phyloP scores from a whole-genome alignment of 257 asterid genomes.

The Solanum pinnatisectum region DNA sequence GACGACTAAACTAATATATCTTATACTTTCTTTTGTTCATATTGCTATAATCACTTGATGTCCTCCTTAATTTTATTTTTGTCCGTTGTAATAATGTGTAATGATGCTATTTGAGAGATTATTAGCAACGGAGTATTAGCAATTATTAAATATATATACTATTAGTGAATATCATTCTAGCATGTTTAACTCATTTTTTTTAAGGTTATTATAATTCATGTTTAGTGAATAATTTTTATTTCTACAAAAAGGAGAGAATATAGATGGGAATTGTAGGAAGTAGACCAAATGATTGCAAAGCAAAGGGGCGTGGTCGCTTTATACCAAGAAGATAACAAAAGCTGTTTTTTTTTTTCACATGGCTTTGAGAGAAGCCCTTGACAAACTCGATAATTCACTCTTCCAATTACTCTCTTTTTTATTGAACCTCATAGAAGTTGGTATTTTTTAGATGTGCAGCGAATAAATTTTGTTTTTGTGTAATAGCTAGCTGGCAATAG shows the following conservation, averaged over 20 bases:
- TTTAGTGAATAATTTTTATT: not conserved
- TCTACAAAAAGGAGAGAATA: not conserved
- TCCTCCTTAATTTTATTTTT: not conserved
- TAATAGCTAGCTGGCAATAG: no score
- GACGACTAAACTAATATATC: not conserved
- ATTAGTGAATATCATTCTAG: not conserved
- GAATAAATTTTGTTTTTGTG: no score
- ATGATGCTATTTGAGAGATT: not conserved
- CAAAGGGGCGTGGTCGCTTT: not conserved
- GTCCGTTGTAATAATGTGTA: not conserved
- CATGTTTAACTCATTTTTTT: not conserved
- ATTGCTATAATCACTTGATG: not conserved
- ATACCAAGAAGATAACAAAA: not conserved
- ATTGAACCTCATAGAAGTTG: not conserved
- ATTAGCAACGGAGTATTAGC: no score
- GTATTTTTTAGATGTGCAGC: not conserved
- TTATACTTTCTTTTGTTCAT: not conserved
- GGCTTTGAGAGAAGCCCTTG: not conserved
- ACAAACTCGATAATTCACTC: not conserved
- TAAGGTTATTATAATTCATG: not conserved
- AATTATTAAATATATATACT: no score
- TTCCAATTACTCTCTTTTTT: not conserved
- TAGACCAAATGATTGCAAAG: not conserved
- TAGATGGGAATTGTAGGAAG: not conserved
- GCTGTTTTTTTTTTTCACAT: not conserved